Base-by-base conservation (phyloP, 495 filamentous ascomycete genomes). In the Tetracladium setigerum region DNA sequence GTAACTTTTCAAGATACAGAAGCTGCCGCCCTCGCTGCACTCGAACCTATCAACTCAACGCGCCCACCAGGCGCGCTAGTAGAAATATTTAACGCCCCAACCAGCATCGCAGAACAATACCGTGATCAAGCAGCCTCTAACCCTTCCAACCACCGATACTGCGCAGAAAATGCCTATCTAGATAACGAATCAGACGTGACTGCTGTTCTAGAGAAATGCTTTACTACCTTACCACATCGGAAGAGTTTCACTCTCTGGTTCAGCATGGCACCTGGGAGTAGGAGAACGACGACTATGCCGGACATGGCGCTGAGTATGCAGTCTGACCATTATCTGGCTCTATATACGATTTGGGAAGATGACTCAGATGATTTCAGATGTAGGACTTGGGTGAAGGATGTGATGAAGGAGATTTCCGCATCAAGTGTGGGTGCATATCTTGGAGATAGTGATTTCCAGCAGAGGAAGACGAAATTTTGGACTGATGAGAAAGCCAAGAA, bases 281-380 rank as follows among this genome's bases (percentile, higher is more conserved):
- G 67, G 5, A 52, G 64, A 3, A 8, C 38, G n/a, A n/a, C n/a
- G n/a, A 13, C 17, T 13, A 15, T 57, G 18, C 54, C 54, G 5
- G 67, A 70, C 39, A 78, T 79, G 74, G 71, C 73, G 1, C 48
- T 76, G 2, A 69, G 62, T 13, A 62, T 77, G 63, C 73, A 74
- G 27, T 64, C 62, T 5, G 74, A 77, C 41, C 73, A 79, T 53
- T 79, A 77, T 41, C 68, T 79, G 46, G 67, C 73, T 0, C 30
- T 76, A 5, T 78, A 78, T 44, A 61, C 67, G 0, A 60, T 78
- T 0, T 78, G 73, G 73, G 69, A 74, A 30, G 55, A 69, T 13
- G 60, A 59, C 5, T 32, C 56, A 5, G 71, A 76, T 22, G 73
- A 76, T 47, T 46, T 30, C 1, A 47, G 53, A 5, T 73, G 67